Percentiles rank a stretch among this genome's conserved stretches.
Evolutionary conservation across 2,329 filamentous ascomycete genomes (phyloP).

Genomic region (Trichoderma atroviride): DNA sequence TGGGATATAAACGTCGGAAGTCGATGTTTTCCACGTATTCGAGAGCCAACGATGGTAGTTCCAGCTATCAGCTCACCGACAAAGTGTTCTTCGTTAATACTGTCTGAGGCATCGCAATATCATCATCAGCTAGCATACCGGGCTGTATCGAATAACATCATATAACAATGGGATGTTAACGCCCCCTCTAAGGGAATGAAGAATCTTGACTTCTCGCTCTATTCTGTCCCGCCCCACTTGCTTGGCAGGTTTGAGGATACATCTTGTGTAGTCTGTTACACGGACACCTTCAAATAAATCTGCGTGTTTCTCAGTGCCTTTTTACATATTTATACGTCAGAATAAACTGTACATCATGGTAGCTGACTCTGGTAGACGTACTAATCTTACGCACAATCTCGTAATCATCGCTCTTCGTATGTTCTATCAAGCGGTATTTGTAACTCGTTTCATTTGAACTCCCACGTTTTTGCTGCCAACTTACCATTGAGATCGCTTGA

Average conservation of each 20-base stretch:
- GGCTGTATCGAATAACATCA: slow-evolving; percentile 92
- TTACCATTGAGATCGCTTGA: background rate
- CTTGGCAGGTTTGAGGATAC: slow-evolving; percentile 99
- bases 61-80: slow-evolving; percentile 65
- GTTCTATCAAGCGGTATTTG: background rate
- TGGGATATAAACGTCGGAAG: slow-evolving; percentile 93
- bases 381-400: slow-evolving; percentile 98
- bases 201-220: slow-evolving; percentile 99
- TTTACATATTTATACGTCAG: slow-evolving; percentile 31
- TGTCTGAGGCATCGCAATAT: background rate
- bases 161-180: slow-evolving; percentile 94
- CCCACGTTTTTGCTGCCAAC: background rate
- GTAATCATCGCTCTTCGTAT: slow-evolving; percentile 72
- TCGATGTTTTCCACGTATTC: slow-evolving; percentile 99
- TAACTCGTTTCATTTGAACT: background rate
- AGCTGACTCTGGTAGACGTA: slow-evolving; percentile 44
- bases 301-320: slow-evolving; percentile 96
- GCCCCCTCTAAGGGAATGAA: slow-evolving; percentile 94
- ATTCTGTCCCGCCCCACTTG: slow-evolving; percentile 99
- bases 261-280: slow-evolving; percentile 99
- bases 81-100: background rate
- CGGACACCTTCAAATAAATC: slow-evolving; percentile 99
- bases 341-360: slow-evolving; percentile 25
- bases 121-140: slow-evolving; percentile 54
- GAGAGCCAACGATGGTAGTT: slow-evolving; percentile 96